Percentiles rank a stretch among this genome's conserved stretches.
phyloP scores from a whole-genome alignment of 768 basidiomycete genomes.

The Leccinum pellstonianum region DNA sequence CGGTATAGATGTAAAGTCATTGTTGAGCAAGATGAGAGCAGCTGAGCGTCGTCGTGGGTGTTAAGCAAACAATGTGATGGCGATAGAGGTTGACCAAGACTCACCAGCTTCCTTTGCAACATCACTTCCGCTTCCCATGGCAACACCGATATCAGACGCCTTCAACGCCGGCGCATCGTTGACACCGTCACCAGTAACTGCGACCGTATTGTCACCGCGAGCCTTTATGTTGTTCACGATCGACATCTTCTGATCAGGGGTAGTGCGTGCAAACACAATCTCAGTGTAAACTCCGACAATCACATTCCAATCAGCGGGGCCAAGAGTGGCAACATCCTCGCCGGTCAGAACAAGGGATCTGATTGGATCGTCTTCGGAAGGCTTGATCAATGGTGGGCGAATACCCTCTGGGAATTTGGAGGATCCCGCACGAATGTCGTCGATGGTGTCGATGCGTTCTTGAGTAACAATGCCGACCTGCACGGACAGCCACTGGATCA shows the following conservation, averaged over 20 bases:
- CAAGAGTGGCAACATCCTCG: slow-evolving; percentile 41
- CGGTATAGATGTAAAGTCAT: slow-evolving; percentile 58
- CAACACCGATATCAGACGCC: slow-evolving; percentile 54
- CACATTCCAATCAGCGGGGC: slow-evolving; percentile 39
- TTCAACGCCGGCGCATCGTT: slow-evolving; percentile 53
- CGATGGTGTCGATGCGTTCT: slow-evolving; percentile 35
- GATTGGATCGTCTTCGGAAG: slow-evolving; percentile 36
- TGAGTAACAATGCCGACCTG: slow-evolving; percentile 45
- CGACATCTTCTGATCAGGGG: slow-evolving; percentile 55
- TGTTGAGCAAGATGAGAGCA: slow-evolving; percentile 52
- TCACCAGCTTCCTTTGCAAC: slow-evolving; percentile 56
- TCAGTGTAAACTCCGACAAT: slow-evolving; percentile 39
- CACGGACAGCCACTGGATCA: slow-evolving; percentile 1
- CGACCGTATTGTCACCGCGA: slow-evolving; percentile 48
- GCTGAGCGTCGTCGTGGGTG: slow-evolving; percentile 20
- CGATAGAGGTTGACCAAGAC: slow-evolving; percentile 1
- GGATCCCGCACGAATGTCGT: slow-evolving; percentile 25
- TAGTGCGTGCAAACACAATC: slow-evolving; percentile 54
- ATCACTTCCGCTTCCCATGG: slow-evolving; percentile 49
- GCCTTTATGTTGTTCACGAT: slow-evolving; percentile 55
- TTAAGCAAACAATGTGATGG: background rate
- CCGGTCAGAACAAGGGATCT: slow-evolving; percentile 45
- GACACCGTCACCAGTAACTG: slow-evolving; percentile 57
- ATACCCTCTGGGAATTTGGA: slow-evolving; percentile 19
- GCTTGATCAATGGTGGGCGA: slow-evolving; percentile 32